These are phyloP conservation scores for Sclerotinia sclerotiorum DNA, from an alignment of 2,329 filamentous ascomycete genomes.

Conservation along the genomic window DNA sequence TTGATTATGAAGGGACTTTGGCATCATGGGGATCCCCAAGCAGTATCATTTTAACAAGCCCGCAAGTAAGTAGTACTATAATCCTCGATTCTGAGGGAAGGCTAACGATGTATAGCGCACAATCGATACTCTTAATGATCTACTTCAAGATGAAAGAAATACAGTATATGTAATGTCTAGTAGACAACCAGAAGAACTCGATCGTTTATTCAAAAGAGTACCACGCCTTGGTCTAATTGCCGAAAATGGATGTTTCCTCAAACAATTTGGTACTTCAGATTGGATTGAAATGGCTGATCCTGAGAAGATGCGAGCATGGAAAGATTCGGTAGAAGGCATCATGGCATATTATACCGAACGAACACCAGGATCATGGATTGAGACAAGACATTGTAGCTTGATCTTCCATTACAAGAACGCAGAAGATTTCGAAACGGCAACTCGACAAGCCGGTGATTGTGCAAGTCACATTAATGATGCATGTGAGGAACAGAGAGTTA, in stretches of 20 bases:
- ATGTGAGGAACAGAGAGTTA: slow-evolving; percentile 78
- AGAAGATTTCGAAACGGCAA: slow-evolving; percentile 72
- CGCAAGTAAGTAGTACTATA: slow-evolving; percentile 49
- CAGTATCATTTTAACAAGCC: slow-evolving; percentile 81
- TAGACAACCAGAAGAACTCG: slow-evolving; percentile 81
- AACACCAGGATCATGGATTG: slow-evolving; percentile 82
- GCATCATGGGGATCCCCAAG: slow-evolving; percentile 83
- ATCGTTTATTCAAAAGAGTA: slow-evolving; percentile 79
- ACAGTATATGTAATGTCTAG: slow-evolving; percentile 93
- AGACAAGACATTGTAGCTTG: slow-evolving; percentile 87
- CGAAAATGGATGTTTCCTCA: slow-evolving; percentile 91
- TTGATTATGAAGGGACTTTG: slow-evolving; percentile 92
- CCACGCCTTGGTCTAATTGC: slow-evolving; percentile 86
- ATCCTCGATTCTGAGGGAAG: neutral
- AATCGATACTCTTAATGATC: slow-evolving; percentile 76
- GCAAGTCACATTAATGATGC: slow-evolving; percentile 95
- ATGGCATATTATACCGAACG: slow-evolving; percentile 88
- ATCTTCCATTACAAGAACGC: slow-evolving; percentile 87
- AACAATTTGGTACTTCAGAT: slow-evolving; percentile 62
- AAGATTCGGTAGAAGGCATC: slow-evolving; percentile 77
- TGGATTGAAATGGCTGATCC: slow-evolving; percentile 81
- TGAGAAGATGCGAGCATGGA: slow-evolving; percentile 72
- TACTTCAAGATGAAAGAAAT: slow-evolving; percentile 78
- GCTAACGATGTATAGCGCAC: slow-evolving; percentile 58
- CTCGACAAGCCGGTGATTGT: slow-evolving; percentile 81